Evolutionary conservation across 2,329 filamentous ascomycete species (phyloP).

Genomic region (Diaporthe aspalathi): DNA sequence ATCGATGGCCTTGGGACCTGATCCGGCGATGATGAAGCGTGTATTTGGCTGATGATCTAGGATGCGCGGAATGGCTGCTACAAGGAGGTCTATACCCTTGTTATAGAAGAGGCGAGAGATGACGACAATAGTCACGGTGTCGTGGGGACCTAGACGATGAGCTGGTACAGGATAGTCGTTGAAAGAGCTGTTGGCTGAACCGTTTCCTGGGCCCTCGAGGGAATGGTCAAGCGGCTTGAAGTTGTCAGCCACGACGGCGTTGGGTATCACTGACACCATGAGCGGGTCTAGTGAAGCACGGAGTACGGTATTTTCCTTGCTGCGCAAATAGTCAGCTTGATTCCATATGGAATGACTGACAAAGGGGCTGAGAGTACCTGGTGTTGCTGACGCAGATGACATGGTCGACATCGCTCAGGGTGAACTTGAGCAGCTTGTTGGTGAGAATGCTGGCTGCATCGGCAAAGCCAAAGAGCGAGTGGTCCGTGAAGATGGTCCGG

Average conservation of each 20-base stretch:
- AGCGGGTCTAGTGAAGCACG: conserved; percentile 93
- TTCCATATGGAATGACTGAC: background rate
- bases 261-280: conserved; percentile 98
- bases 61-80: conserved; percentile 93
- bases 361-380: conserved; percentile 69
- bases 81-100: conserved; percentile 97
- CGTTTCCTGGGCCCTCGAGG: conserved; percentile 37
- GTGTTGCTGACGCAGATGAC: conserved; percentile 99
- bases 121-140: conserved; percentile 94
- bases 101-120: conserved; percentile 99
- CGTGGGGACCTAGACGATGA: conserved; percentile 80
- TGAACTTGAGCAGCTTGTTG: conserved; percentile 97
- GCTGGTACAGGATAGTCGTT: conserved; percentile 61
- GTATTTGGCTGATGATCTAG: conserved; percentile 91
- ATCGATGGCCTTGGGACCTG: conserved; percentile 96
- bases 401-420: conserved; percentile 95
- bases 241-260: conserved; percentile 96
- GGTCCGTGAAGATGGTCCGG: conserved; percentile 95
- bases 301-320: conserved; percentile 97
- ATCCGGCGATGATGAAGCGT: conserved; percentile 95
- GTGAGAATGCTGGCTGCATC: conserved; percentile 96
- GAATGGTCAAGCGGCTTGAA: conserved; percentile 78
- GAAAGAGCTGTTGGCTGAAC: conserved; percentile 48
- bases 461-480: conserved; percentile 96
- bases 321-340: conserved; percentile 52